A percentile compares a stretch with the other conserved stretches of the same genome.
Evolutionary conservation across 345 rosid genomes (phyloP).

Genomic region (Corymbia maculata): DNA sequence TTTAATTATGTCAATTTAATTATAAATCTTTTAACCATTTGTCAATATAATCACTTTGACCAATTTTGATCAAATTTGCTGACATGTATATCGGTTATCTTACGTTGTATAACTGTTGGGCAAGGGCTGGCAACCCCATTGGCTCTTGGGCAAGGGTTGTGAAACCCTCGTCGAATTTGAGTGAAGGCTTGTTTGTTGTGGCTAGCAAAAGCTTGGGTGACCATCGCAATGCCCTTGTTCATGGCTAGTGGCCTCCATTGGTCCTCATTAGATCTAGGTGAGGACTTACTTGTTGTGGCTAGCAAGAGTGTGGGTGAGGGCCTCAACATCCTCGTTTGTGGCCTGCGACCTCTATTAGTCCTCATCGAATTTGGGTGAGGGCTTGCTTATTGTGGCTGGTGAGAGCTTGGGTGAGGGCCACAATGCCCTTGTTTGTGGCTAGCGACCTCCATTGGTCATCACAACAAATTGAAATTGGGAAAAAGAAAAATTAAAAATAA

Average conservation of each 20-base stretch:
- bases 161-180: too few relatives aligned
- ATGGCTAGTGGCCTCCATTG: too few relatives aligned
- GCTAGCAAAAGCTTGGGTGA: too few relatives aligned
- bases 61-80: fast-evolving
- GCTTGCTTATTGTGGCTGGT: background rate
- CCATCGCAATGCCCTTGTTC: too few relatives aligned
- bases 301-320: too few relatives aligned
- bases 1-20: background rate
- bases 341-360: background rate
- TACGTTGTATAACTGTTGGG: background rate
- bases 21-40: background rate
- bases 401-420: background rate
- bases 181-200: too few relatives aligned
- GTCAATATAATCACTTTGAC: background rate
- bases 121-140: background rate
- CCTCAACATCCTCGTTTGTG: background rate
- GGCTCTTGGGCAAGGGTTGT: too few relatives aligned
- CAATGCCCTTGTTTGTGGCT: background rate
- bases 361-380: background rate
- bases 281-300: too few relatives aligned
- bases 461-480: too few relatives aligned
- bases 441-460: background rate
- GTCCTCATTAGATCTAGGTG: too few relatives aligned
- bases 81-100: fast-evolving
- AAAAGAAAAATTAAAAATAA: background rate